Evolutionary conservation across 164 flowering plant genomes (phyloP), one percentile per base, ranked within the genome.

Genomic region (Liquidambar formosana): DNA sequence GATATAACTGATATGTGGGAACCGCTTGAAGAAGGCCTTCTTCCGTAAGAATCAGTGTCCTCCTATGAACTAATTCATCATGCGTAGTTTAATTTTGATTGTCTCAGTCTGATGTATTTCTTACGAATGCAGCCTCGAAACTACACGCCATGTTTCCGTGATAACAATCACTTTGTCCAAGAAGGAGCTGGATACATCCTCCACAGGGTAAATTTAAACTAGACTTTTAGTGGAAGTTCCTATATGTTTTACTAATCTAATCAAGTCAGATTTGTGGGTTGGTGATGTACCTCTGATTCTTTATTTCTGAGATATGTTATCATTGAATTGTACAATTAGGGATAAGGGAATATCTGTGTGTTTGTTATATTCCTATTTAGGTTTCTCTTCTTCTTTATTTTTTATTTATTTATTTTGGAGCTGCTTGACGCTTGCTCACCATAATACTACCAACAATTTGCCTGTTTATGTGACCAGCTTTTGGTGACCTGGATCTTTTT

Each of bases 21-120:
- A 68, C 84, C 84, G 10, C 72, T 80, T 0, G 84, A 80, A 71
- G 81, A 80, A 26, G 84, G 84, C 15, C 84, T 80, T 58, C 72
- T 78, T 53, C 84, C 77, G 81, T 80, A 78, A 67, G 81, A 67
- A 43, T 10, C 5, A 6, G 33, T 46, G 0, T 5, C 8, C 23
- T n/a, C 43, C 38, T 4, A 52, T 60, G 13, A 45, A 27, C 8
- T 13, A 47, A 16, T 27, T 28, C 22, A 25, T 57, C 12, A 0
- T 26, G 16, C 23, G 21, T 14, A 49, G 23, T 8, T 22, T 1
- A 13, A 19, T 58, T 26, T 0, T 26, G 19, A 15, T 6, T n/a
- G 26, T 53, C 45, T 57, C 46, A 5, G 22, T n/a, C 58, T 66
- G 16, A 62, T 51, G 3, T 33, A 21, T 43, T 10, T 47, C 12